Conservation (phyloP, 208 protist species). For the Crithidia fasciculata region DNA sequence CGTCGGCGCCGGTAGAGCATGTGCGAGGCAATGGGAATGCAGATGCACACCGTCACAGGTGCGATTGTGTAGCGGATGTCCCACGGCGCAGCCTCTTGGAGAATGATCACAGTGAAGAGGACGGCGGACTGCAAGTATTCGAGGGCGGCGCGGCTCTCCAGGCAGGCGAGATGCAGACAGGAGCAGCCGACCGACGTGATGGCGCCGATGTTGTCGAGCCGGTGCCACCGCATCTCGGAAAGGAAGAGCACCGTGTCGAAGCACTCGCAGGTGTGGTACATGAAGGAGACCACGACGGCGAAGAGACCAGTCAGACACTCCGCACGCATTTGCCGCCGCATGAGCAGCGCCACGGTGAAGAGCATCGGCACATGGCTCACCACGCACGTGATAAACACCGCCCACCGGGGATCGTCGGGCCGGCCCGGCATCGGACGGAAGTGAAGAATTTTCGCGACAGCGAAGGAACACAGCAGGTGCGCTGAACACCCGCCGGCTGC, state of each 20-base stretch:
- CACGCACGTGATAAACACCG: conserved; percentile 56
- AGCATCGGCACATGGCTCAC: conserved; percentile 63
- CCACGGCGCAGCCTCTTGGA: conserved; percentile 73
- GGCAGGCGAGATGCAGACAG: conserved; percentile 43
- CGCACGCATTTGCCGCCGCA: conserved; percentile 30
- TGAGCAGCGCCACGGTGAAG: conserved; percentile 33
- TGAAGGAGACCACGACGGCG: conserved; percentile 54
- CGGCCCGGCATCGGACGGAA: conserved; percentile 22
- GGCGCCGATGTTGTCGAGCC: conserved; percentile 76
- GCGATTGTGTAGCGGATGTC: conserved; percentile 56
- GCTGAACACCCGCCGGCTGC: conserved; percentile 3
- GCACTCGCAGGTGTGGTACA: conserved; percentile 77
- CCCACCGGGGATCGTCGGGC: conserved; percentile 34
- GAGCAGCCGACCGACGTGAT: conserved; percentile 52
- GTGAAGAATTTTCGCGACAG: not conserved
- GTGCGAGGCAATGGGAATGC: conserved; percentile 46
- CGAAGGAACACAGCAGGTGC: not conserved
- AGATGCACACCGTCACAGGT: conserved; percentile 44
- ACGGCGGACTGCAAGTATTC: conserved; percentile 46
- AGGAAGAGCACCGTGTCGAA: conserved; percentile 56
- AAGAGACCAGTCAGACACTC: conserved; percentile 39
- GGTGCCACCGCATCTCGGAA: conserved; percentile 69
- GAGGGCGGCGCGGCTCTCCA: conserved; percentile 39
- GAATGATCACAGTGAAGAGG: conserved; percentile 50
- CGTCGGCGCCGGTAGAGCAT: conserved; percentile 23